Conservation (phyloP, 208 protist species). For the Leishmania martiniquensis region DNA sequence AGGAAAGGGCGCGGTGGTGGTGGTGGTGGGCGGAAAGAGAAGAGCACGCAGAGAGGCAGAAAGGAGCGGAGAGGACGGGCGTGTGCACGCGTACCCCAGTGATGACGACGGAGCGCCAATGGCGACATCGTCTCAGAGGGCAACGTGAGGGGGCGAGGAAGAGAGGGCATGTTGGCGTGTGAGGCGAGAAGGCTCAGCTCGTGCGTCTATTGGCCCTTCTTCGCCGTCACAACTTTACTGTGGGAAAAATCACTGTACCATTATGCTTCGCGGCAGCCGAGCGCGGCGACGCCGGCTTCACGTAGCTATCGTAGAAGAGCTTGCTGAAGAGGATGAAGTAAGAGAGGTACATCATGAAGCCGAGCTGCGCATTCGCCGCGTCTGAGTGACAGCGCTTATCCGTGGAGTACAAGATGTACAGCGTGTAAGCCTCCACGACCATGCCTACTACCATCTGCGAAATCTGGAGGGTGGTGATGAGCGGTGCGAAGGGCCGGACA, state of each 20-base stretch:
- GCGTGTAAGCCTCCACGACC: slow-evolving; percentile 52
- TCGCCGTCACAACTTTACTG: background rate
- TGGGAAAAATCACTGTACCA: slow-evolving; percentile 9
- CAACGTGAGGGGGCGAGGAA: background rate
- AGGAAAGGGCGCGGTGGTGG: background rate
- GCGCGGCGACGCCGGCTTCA: slow-evolving; percentile 31
- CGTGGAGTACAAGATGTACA: slow-evolving; percentile 48
- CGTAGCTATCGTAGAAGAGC: slow-evolving; percentile 84
- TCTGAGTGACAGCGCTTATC: slow-evolving; percentile 33
- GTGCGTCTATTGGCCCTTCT: slow-evolving; percentile 10
- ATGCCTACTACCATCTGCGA: slow-evolving; percentile 93
- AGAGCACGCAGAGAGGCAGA: background rate
- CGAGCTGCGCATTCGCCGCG: slow-evolving; percentile 55
- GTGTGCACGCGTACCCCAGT: background rate
- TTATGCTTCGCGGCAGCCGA: slow-evolving; percentile 14
- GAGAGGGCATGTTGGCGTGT: too few species aligned
- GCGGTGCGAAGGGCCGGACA: slow-evolving; percentile 72
- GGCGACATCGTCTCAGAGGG: too few species aligned
- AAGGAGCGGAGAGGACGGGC: too few species aligned
- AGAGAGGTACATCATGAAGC: slow-evolving; percentile 89
- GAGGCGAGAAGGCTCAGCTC: background rate
- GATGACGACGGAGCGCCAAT: too few species aligned
- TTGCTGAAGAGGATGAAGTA: slow-evolving; percentile 93
- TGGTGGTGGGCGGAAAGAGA: too few species aligned
- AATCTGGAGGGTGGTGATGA: slow-evolving; percentile 90